Evolutionary conservation across 805 yeast genomes (phyloP).

Genomic region (Wickerhamomyces ciferrii): DNA sequence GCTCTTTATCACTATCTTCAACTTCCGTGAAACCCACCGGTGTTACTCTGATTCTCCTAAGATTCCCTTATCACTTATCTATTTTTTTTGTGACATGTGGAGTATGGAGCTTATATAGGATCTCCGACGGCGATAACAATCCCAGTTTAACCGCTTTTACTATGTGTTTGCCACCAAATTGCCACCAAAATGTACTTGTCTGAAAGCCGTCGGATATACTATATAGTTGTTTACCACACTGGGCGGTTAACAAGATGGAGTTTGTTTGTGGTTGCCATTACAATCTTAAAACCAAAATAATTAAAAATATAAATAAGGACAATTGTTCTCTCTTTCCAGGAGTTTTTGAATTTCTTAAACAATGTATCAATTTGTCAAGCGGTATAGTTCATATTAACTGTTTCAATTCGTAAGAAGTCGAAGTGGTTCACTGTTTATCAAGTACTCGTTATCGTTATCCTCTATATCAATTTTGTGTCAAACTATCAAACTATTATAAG

Average conservation of each 20-base stretch:
- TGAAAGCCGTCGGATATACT: not conserved
- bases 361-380: not conserved
- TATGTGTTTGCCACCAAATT: no score
- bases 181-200: no score
- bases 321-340: not conserved
- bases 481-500: no score
- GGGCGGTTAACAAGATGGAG: not conserved
- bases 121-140: constrained; percentile 6
- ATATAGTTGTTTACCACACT: no score
- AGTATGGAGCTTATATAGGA: no score
- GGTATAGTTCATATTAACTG: no score
- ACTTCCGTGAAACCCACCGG: no score
- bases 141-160: not conserved
- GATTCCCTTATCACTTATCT: not conserved
- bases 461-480: not conserved
- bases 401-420: no score
- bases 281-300: not conserved
- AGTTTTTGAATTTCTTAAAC: no score
- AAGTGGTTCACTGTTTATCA: no score
- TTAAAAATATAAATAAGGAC: not conserved
- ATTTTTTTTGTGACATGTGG: not conserved
- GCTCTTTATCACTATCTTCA: no score
- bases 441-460: not conserved
- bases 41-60: not conserved
- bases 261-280: not conserved